Evolutionary conservation across 305 asterid species (phyloP).

Genomic region (Stenogyne calaminthoides): DNA sequence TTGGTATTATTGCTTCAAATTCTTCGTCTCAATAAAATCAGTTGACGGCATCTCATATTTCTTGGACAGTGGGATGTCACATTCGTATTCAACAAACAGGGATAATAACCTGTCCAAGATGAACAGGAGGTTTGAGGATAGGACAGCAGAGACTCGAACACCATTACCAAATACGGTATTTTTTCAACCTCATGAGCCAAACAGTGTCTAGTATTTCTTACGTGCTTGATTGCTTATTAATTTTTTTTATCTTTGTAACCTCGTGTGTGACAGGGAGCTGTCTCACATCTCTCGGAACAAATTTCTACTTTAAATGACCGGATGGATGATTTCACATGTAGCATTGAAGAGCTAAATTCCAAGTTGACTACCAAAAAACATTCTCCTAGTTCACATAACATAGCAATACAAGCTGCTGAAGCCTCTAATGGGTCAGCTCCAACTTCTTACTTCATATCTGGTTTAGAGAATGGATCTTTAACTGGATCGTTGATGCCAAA

Average conservation of each 20-base stretch:
- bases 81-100: conserved; percentile 74
- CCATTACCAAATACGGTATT: conserved; percentile 55
- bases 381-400: conserved; percentile 59
- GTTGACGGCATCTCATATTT: conserved; percentile 14
- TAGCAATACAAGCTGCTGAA: conserved; percentile 56
- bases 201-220: conserved; percentile 8
- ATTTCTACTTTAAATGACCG: conserved; percentile 82
- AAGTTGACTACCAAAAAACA: conserved; percentile 54
- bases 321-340: conserved; percentile 87
- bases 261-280: conserved; percentile 53
- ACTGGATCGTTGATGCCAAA: conserved; percentile 67
- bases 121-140: conserved; percentile 55
- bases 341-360: conserved; percentile 73
- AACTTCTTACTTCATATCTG: conserved; percentile 85
- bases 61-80: conserved; percentile 76
- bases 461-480: conserved; percentile 84
- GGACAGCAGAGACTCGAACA: conserved; percentile 48
- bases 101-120: conserved; percentile 61
- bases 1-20: conserved; percentile 11
- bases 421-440: conserved; percentile 80
- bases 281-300: conserved; percentile 85
- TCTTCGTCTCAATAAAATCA: conserved; percentile 5
- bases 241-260: neutral
- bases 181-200: neutral
- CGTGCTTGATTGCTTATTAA: neutral